Evolutionary conservation across 768 basidiomycete genomes (phyloP).

Genomic region (Sporobolomyces roseus): DNA sequence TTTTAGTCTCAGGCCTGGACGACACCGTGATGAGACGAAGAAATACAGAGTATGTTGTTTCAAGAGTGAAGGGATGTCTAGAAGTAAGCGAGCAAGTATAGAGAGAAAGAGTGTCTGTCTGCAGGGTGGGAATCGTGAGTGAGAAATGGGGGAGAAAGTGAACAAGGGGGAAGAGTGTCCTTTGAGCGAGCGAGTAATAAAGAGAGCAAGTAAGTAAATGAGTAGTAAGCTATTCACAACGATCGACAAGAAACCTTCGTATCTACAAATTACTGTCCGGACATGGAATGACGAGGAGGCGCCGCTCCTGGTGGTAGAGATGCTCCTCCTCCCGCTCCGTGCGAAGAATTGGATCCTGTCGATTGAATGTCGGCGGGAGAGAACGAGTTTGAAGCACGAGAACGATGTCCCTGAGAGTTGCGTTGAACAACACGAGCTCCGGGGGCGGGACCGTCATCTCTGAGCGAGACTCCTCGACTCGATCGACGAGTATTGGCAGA

Average conservation of each 20-base stretch:
- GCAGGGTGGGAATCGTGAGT: background rate
- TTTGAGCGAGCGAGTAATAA: no score
- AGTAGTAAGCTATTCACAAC: background rate
- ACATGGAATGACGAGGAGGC: slow-evolving; percentile 24
- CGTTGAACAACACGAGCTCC: slow-evolving; percentile 46
- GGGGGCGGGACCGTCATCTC: slow-evolving; percentile 78
- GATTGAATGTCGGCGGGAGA: background rate
- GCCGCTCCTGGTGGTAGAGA: slow-evolving; percentile 31
- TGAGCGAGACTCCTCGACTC: slow-evolving; percentile 66
- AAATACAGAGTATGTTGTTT: no score
- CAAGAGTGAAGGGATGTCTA: no score
- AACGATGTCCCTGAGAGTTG: slow-evolving; percentile 5
- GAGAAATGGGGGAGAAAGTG: slow-evolving; percentile 2
- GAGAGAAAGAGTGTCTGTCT: slow-evolving; percentile 15
- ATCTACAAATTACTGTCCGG: background rate
- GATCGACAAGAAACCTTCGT: background rate
- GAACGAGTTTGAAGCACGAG: slow-evolving; percentile 2
- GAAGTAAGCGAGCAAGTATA: no score
- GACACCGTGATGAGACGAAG: no score
- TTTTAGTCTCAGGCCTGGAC: no score
- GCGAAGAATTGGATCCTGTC: background rate
- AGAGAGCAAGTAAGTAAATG: background rate
- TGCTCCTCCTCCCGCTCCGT: slow-evolving; percentile 3
- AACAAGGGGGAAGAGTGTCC: background rate
- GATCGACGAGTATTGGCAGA: background rate